A percentile compares a stretch with the other conserved stretches of the same genome.
phyloP scores from a whole-genome alignment of 2,329 filamentous ascomycete species.

The Hypoxylon rubiginosum region DNA sequence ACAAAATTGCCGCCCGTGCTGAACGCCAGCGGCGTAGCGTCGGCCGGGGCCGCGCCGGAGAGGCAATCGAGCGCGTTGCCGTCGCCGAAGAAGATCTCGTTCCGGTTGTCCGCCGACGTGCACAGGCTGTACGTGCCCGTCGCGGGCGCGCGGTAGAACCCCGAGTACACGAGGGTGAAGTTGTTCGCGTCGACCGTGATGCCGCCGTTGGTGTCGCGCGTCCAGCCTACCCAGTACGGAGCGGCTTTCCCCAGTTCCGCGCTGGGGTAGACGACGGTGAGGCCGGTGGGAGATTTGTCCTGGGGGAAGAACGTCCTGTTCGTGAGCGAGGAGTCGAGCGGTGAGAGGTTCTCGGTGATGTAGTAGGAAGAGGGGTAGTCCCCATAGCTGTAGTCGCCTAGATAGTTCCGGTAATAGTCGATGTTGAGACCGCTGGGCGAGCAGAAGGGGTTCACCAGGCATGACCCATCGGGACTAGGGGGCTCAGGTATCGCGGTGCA shows the following conservation, averaged over 20 bases:
- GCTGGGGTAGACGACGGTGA: not conserved
- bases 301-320: constrained; percentile 13
- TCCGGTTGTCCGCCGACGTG: constrained; percentile 11
- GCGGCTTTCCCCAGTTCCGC: not conserved
- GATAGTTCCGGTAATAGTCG: constrained; percentile 9
- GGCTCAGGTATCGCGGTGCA: too few relatives aligned
- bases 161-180: constrained; percentile 12
- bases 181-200: constrained; percentile 18
- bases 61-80: constrained; percentile 9
- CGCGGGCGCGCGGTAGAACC: constrained; percentile 11
- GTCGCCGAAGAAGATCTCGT: constrained; percentile 8
- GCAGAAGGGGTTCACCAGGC: not conserved
- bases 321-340: constrained; percentile 6
- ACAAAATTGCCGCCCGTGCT: constrained; percentile 5
- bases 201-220: constrained; percentile 9
- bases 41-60: constrained; percentile 1
- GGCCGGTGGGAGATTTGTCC: not conserved
- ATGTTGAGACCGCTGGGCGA: constrained; percentile 11
- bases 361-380: constrained; percentile 15
- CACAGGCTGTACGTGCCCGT: constrained; percentile 8
- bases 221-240: constrained; percentile 5
- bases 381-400: constrained; percentile 2
- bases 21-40: constrained; percentile 5
- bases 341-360: constrained; percentile 9
- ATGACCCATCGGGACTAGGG: not conserved